A percentile compares a stretch with the other conserved stretches of the same genome.
Evolutionary conservation across 768 basidiomycete species (phyloP).

Genomic region (Kwoniella botswanensis): DNA sequence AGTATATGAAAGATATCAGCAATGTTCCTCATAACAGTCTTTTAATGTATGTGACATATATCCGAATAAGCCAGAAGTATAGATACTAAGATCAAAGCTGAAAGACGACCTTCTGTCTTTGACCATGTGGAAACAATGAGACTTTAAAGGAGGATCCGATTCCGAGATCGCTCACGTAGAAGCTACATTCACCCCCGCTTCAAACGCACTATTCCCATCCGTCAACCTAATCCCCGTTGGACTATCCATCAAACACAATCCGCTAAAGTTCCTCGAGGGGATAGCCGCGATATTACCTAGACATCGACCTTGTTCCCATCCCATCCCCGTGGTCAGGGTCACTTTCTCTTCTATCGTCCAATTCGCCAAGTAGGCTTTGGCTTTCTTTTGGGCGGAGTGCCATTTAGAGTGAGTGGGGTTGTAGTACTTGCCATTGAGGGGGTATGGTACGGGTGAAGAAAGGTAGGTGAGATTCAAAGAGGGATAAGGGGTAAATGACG

Average conservation of each 20-base stretch:
- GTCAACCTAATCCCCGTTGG: conserved; percentile 78
- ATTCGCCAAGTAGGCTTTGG: conserved; percentile 59
- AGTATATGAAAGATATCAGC: too few relatives aligned
- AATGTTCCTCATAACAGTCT: too few relatives aligned
- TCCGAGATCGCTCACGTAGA: conserved; percentile 66
- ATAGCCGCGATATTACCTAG: conserved; percentile 37
- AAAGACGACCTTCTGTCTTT: too few relatives aligned
- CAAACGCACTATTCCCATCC: conserved; percentile 77
- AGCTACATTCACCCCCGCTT: conserved; percentile 81
- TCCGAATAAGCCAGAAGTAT: too few relatives aligned
- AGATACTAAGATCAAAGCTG: too few relatives aligned
- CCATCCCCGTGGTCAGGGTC: conserved; percentile 65
- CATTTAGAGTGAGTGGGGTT: conserved; percentile 32
- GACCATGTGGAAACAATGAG: too few relatives aligned
- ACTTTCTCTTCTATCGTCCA: conserved; percentile 67
- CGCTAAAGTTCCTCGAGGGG: conserved; percentile 42
- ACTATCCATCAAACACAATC: conserved; percentile 61
- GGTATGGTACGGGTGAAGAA: conserved; percentile 19
- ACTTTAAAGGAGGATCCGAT: too few relatives aligned
- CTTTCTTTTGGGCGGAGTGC: conserved; percentile 50
- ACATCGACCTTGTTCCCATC: conserved; percentile 53
- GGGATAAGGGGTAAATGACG: neutral
- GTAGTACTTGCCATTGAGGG: conserved; percentile 14
- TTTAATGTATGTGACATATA: too few relatives aligned
- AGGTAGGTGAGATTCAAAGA: conserved; percentile 2